A percentile compares a stretch with the other conserved stretches of the same genome.
These are phyloP conservation scores for Bolboschoenoplectus hybrid DNA, from an alignment of 202 grass and related monocot species.

Conservation along the genomic window DNA sequence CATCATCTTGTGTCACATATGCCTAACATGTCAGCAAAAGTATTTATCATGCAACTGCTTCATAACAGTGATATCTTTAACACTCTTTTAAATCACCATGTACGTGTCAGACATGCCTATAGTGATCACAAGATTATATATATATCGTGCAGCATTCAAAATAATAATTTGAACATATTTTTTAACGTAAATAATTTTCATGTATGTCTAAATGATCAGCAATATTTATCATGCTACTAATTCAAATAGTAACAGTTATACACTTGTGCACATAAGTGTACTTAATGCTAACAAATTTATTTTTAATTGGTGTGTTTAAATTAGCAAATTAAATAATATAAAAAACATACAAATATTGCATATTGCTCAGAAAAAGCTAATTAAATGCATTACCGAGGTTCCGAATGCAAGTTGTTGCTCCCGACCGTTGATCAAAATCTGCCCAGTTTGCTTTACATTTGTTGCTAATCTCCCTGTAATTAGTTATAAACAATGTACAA, in stretches of 20 bases:
- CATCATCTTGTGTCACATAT: slow-evolving; percentile 68
- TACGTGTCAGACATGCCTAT: background rate
- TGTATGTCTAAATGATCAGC: too few species aligned
- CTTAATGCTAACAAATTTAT: too few species aligned
- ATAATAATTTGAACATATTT: background rate
- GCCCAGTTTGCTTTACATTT: slow-evolving; percentile 44
- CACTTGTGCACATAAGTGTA: too few species aligned
- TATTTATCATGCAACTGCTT: background rate
- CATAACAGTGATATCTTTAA: background rate
- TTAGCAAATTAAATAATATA: too few species aligned
- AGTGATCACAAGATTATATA: background rate
- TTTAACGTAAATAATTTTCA: too few species aligned
- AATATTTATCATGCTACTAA: too few species aligned
- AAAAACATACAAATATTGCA: background rate
- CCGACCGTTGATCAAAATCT: slow-evolving; percentile 66
- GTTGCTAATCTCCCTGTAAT: slow-evolving; percentile 52
- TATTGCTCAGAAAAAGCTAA: background rate
- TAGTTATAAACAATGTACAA: background rate
- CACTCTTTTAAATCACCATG: background rate
- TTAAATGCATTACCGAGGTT: slow-evolving; percentile 44
- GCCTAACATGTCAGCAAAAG: slow-evolving; percentile 39
- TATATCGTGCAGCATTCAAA: background rate
- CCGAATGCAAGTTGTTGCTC: slow-evolving; percentile 57
- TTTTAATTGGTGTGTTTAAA: too few species aligned
- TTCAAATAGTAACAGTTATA: too few species aligned